These are phyloP conservation scores for Penicillium salamii DNA, from an alignment of 495 filamentous ascomycete species.

Conservation along the genomic window DNA sequence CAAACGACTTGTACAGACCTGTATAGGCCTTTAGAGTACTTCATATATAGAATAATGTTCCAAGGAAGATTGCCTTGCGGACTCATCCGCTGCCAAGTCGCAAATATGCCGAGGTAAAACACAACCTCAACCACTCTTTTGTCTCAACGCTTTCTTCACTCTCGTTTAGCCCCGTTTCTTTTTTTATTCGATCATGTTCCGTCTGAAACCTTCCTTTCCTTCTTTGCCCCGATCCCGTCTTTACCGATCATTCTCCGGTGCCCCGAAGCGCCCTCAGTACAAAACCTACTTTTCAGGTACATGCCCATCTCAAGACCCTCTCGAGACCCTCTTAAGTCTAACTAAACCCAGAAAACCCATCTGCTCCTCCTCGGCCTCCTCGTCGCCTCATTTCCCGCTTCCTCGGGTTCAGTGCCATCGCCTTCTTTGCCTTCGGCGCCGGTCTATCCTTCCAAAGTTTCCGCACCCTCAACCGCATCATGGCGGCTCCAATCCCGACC, in stretches of 20 bases:
- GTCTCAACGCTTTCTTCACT: constrained; percentile 2
- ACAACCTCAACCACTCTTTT: constrained; percentile 1
- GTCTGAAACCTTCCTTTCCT: background rate
- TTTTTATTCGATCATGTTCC: background rate
- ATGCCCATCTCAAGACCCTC: background rate
- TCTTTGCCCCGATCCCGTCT: background rate
- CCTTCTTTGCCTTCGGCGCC: constrained; percentile 32
- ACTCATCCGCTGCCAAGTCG: background rate
- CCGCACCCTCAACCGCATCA: constrained; percentile 30
- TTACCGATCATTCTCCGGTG: background rate
- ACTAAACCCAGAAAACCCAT: constrained; percentile 6
- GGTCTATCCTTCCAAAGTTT: constrained; percentile 28
- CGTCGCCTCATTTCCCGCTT: constrained; percentile 37
- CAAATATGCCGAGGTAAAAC: constrained; percentile 1
- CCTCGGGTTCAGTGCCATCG: constrained; percentile 39
- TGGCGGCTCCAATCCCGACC: constrained; percentile 50
- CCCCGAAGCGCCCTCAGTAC: background rate
- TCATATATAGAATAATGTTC: too few species aligned
- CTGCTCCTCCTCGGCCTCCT: constrained; percentile 9
- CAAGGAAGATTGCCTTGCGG: too few species aligned
- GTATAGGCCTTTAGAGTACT: too few species aligned
- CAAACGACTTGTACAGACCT: too few species aligned
- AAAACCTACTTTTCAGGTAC: constrained; percentile 1
- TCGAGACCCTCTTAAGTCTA: background rate
- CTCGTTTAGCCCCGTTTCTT: background rate